A percentile compares a stretch with the other conserved stretches of the same genome.
Conservation (phyloP, 2,329 filamentous ascomycete genomes). For the Sclerotinia minor region DNA sequence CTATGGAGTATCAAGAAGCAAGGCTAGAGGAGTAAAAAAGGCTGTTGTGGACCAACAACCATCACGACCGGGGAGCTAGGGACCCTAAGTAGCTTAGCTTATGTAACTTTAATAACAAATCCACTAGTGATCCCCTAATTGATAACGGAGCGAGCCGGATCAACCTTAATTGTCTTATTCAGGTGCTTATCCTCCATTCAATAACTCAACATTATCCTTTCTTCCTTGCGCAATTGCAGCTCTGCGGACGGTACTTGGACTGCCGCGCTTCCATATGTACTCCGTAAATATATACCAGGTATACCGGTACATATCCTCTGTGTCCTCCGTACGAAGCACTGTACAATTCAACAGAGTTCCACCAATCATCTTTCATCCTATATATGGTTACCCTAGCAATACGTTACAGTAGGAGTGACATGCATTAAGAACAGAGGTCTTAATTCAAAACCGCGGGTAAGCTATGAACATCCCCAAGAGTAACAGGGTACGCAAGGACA, state of each 20-base stretch:
- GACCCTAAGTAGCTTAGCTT: not conserved
- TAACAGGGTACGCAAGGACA: conserved; percentile 6
- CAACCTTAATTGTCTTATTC: not conserved
- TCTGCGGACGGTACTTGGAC: not conserved
- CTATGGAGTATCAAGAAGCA: not conserved
- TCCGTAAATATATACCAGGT: not conserved
- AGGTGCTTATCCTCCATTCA: not conserved
- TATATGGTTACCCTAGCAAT: not conserved
- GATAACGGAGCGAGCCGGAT: conserved; percentile 20
- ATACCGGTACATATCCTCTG: not conserved
- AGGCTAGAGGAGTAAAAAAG: not conserved
- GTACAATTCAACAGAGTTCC: not conserved
- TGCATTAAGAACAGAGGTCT: not conserved
- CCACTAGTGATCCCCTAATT: not conserved
- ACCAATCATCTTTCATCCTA: not conserved
- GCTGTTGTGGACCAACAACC: not conserved
- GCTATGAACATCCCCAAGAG: not conserved
- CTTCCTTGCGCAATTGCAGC: no score
- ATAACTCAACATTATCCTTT: not conserved
- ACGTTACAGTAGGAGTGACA: not conserved
- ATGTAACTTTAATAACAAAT: not conserved
- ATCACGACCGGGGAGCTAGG: no score
- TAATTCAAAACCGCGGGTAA: not conserved
- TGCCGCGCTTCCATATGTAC: not conserved
- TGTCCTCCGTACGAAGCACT: no score